phyloP scores from a whole-genome alignment of 129 eudicot species.

The Solidago caesia region DNA sequence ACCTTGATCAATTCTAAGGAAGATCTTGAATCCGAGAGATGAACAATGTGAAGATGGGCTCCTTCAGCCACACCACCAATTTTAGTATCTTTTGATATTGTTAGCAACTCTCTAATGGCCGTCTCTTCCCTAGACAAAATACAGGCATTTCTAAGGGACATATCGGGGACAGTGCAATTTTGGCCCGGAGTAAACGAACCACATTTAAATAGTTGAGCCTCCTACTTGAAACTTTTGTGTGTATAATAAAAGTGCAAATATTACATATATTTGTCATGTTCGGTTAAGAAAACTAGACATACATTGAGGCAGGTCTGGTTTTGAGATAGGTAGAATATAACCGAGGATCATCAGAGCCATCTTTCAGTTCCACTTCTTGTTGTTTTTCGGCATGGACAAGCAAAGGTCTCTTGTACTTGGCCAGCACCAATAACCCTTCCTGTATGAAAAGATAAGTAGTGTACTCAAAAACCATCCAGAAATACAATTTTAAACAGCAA shows the following conservation, averaged over 20 bases:
- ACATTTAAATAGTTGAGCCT: neutral
- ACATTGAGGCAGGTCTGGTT: constrained; percentile 92
- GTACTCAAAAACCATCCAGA: constrained; percentile 3
- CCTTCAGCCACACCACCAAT: constrained; percentile 83
- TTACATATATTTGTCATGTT: neutral
- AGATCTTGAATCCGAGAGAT: constrained; percentile 76
- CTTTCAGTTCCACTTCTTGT: constrained; percentile 44
- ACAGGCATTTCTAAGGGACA: neutral
- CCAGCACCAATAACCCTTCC: constrained; percentile 78
- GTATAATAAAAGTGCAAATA: neutral
- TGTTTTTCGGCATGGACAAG: constrained; percentile 92
- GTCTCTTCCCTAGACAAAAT: constrained; percentile 76
- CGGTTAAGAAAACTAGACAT: constrained; percentile 9
- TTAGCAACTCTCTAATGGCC: constrained; percentile 86
- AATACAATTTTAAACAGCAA: constrained; percentile 10
- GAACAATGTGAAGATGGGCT: constrained; percentile 97
- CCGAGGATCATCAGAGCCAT: constrained; percentile 48
- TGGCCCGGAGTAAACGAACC: too few species aligned
- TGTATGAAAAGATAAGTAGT: constrained; percentile 23
- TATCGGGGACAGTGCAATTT: neutral
- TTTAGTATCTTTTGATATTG: constrained; percentile 64
- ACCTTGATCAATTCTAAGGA: constrained; percentile 86
- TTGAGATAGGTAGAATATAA: constrained; percentile 84
- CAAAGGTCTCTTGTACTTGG: constrained; percentile 83
- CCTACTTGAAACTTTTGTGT: too few species aligned